Conservation (phyloP, 1,284 basidiomycete species). For the Tetrapyrgos nigripes region DNA sequence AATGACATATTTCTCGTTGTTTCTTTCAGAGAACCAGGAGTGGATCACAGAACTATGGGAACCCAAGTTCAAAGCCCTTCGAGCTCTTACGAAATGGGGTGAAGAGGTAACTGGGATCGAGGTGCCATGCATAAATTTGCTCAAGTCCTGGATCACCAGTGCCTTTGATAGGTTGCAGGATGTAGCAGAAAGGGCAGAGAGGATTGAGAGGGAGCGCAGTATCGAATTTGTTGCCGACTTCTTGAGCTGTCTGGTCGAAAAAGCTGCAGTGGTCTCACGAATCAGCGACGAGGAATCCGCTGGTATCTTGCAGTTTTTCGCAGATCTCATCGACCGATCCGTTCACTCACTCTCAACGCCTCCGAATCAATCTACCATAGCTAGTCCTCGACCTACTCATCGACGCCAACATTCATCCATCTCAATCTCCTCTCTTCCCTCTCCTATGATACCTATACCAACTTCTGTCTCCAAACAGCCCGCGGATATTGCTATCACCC, state of each 20-base stretch:
- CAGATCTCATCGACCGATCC: conserved; percentile 58
- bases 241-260: conserved; percentile 55
- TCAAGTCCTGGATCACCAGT: conserved; percentile 67
- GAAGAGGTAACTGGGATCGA: conserved; percentile 71
- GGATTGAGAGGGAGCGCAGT: conserved; percentile 64
- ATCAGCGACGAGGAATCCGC: conserved; percentile 62
- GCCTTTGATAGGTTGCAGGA: conserved; percentile 61
- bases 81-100: conserved; percentile 63
- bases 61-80: conserved; percentile 67
- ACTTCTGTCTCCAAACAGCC: conserved; percentile 48
- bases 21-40: conserved; percentile 44
- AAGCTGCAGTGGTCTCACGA: conserved; percentile 59
- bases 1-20: conserved; percentile 65
- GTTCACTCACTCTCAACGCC: conserved; percentile 46
- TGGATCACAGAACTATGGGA: conserved; percentile 77
- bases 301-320: conserved; percentile 63
- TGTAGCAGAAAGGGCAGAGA: conserved; percentile 47
- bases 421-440: conserved; percentile 43
- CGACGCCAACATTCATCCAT: conserved; percentile 62
- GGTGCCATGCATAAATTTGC: conserved; percentile 53
- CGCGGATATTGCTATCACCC: conserved; percentile 61
- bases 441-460: conserved; percentile 30
- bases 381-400: conserved; percentile 41
- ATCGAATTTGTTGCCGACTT: conserved; percentile 64
- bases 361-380: conserved; percentile 31